Base-by-base conservation (phyloP, 148 eudicot genomes). In the Nepenthes gracilis region DNA sequence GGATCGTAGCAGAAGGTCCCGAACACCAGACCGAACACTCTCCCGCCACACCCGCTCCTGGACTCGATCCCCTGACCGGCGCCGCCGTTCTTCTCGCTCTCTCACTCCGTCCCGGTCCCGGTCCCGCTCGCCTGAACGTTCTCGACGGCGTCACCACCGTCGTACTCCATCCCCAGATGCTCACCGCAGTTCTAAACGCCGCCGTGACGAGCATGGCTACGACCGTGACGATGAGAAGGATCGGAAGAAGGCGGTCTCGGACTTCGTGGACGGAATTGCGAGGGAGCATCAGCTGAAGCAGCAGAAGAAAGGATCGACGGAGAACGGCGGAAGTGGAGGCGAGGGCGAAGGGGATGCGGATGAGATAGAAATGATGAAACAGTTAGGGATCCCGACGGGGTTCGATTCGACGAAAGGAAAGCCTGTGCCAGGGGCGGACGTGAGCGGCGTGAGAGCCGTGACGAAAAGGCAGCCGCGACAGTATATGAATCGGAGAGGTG, bases 401-500 rank as follows among this genome's bases (percentile, higher is more conserved):
- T 92, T 92, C 35, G 98, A 92, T 75, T 64, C 94, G 9, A 92
- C 98, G 5, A 92, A 92, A 63, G 98, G 98, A 54, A 92, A 88
- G 70, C 91, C 80, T 0, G 98, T 92, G 13, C 43, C 78, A 2
- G 98, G 93, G 8, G 80, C 95, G 32, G 96, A 92, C 62, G 86
- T 85, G 11, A 87, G 98, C 13, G 90, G 90, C 9, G 76, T 88
- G 48, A 78, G 98, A 64, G 87, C 84, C 36, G 94, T 84, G 35
- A 92, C 96, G 6, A 92, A 92, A 72, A 65, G 98, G 35, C 96
- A 85, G 76, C 98, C 98, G 6, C 55, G 96, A 34, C 96, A 92
- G 88, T 92, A 92, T 58, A 92, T 92, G 98, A 92, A 92, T 74
- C 79, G 98, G 9, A 80, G 98, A 7, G 98, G 98, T 11, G 96